Conservation (phyloP, 805 yeast species). For the Nakazawaea wickerhamii region DNA sequence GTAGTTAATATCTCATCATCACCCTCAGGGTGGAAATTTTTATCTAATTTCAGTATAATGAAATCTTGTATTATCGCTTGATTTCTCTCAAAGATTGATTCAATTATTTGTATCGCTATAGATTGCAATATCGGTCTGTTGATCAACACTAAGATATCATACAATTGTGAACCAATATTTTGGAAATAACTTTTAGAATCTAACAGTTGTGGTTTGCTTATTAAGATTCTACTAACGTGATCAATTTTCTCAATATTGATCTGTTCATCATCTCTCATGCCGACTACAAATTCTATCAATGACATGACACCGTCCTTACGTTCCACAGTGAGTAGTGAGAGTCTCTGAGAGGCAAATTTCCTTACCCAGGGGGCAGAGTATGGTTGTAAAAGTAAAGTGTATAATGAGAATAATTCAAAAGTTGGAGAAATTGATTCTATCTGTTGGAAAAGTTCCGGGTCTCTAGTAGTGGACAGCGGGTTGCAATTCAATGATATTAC, state of each 20-base stretch:
- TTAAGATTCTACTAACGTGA: constrained; percentile 58
- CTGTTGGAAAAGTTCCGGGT: constrained; percentile 16
- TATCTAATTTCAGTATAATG: constrained; percentile 46
- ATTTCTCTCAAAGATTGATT: constrained; percentile 46
- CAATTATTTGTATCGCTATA: constrained; percentile 50
- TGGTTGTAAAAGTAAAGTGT: constrained; percentile 51
- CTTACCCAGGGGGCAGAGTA: constrained; percentile 43
- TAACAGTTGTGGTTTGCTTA: constrained; percentile 52
- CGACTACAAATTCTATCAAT: constrained; percentile 70
- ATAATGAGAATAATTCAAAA: constrained; percentile 56
- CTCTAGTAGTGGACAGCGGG: constrained; percentile 20
- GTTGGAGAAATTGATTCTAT: constrained; percentile 52
- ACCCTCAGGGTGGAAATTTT: constrained; percentile 31
- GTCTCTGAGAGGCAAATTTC: constrained; percentile 37
- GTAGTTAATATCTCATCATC: constrained; percentile 25
- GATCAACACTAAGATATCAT: constrained; percentile 48
- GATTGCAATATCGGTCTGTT: constrained; percentile 58
- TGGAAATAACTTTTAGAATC: constrained; percentile 46
- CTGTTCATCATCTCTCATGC: constrained; percentile 68
- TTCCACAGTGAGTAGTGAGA: constrained; percentile 49
- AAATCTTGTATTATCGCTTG: constrained; percentile 51
- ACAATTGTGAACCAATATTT: constrained; percentile 59
- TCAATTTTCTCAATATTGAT: constrained; percentile 61
- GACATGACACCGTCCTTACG: constrained; percentile 64
- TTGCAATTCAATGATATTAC: constrained; percentile 37